phyloP scores from a whole-genome alignment of 257 asterid genomes.

The Ilex aquifolium region DNA sequence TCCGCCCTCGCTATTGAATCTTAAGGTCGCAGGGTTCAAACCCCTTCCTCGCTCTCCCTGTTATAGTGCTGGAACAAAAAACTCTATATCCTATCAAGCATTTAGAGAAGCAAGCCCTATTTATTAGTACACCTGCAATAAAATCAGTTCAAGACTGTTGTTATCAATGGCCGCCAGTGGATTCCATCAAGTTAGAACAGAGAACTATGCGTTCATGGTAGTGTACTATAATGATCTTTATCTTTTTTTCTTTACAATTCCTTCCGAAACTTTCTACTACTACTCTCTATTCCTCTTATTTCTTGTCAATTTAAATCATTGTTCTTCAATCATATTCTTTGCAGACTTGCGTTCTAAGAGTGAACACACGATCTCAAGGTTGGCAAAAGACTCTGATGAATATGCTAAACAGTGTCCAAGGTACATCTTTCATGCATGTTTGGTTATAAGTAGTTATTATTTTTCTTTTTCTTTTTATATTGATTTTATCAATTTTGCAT shows the following conservation, averaged over 20 bases:
- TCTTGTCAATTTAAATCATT: background rate
- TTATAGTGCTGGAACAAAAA: no score
- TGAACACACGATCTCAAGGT: slow-evolving; percentile 6
- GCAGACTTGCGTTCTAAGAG: slow-evolving; percentile 15
- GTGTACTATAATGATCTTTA: no score
- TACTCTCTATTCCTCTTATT: background rate
- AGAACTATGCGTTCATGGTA: background rate
- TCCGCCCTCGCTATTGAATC: no score
- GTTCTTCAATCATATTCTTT: background rate
- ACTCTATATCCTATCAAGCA: no score
- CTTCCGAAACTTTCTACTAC: background rate
- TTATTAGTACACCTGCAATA: no score
- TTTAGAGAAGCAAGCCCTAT: no score
- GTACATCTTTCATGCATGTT: background rate
- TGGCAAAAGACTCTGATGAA: slow-evolving; percentile 11
- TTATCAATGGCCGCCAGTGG: background rate
- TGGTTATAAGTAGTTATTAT: no score
- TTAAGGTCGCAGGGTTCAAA: no score
- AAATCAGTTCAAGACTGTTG: no score
- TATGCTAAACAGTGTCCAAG: slow-evolving; percentile 10
- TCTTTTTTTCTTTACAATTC: no score
- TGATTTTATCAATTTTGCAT: background rate
- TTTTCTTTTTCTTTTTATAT: no score
- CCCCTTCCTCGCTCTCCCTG: no score
- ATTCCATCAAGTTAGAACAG: background rate